Conservation (phyloP, 345 rosid genomes). For the Toxicodendron radicans region DNA sequence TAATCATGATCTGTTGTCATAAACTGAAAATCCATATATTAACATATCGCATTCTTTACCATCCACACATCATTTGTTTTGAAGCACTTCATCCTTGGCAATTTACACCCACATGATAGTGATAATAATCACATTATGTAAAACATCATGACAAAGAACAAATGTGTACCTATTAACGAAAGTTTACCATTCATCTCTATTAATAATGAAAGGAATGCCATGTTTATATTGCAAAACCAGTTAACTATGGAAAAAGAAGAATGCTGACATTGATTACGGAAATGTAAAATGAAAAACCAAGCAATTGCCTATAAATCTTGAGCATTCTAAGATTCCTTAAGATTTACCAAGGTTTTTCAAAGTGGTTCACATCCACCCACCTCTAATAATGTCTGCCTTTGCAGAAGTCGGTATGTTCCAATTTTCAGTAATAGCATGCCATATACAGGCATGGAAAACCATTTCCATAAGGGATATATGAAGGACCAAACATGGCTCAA, state of each 20-base stretch:
- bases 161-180: neutral
- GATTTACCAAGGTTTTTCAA: too few species aligned
- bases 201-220: neutral
- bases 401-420: neutral
- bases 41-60: neutral
- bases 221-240: neutral
- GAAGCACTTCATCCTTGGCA: neutral
- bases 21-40: neutral
- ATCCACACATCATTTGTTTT: neutral
- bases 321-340: neutral
- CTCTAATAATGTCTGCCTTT: neutral
- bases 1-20: neutral
- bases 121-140: slow-evolving; percentile 4
- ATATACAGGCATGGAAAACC: neutral
- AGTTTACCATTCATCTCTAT: neutral
- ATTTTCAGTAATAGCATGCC: too few species aligned
- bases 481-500: neutral
- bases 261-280: neutral
- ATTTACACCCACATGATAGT: neutral
- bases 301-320: neutral
- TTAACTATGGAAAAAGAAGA: neutral
- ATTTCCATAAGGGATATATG: neutral
- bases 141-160: neutral
- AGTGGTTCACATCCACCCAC: neutral
- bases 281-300: neutral